Base-by-base conservation (phyloP, 257 asterid species). In the Verbena officinalis region DNA sequence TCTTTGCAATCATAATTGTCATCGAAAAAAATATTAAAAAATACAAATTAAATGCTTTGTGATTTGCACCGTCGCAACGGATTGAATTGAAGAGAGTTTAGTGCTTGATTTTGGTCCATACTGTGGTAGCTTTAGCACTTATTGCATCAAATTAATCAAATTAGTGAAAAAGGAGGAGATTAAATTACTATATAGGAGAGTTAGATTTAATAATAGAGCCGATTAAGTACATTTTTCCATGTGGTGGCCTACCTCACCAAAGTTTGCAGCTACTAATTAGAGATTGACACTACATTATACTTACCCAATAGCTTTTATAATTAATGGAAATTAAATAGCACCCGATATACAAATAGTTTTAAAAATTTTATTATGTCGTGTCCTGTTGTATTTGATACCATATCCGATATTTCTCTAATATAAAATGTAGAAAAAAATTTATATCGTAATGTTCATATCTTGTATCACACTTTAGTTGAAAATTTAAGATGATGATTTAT, bases 251-350 rank as follows among this genome's bases (percentile, higher is more conserved):
- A 58, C 11, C 39, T 40, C 49, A 58, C 65, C 74, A 61, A 59
- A 64, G 33, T 54, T 77, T 68, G 70, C 75, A 72, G 78, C 78
- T 68, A 73, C 74, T 65, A 68, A 63, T 51, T 21, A 55, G 64
- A 51, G 72, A 67, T 72, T 63, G 65, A 21, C 59, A 43, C 66
- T 48, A 73, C 77, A 19, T 31, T 23, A 9, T n/a, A 14, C 1
- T 1, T 30, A 0, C 13, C n/a, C 21, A 23, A 62, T 65, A 68
- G 44, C 50, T 55, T 46, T 40, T 34, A 9, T 44, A 66, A 23
- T 54, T 17, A 23, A 44, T 54, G 70, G n/a, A 55, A 38, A 33
- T 5, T 56, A 62, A n/a, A n/a, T n/a, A n/a, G n/a, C n/a, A n/a
- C n/a, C n/a, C n/a, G n/a, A n/a, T n/a, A n/a, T n/a, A n/a, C n/a